A percentile compares a stretch with the other conserved stretches of the same genome.
These are phyloP conservation scores for Dillenia turbinata DNA, from an alignment of 164 flowering plant species.

Conservation along the genomic window DNA sequence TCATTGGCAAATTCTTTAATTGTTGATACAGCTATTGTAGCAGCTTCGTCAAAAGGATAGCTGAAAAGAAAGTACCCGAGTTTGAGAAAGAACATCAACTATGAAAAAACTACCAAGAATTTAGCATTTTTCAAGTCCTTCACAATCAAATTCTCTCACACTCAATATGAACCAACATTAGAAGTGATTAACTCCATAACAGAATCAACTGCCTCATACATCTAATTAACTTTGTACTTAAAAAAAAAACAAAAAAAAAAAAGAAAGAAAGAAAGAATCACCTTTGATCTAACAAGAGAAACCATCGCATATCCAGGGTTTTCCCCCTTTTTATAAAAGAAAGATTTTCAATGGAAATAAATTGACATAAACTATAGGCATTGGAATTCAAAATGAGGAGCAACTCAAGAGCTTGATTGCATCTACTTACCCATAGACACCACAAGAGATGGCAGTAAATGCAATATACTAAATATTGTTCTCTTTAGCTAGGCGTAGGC, in stretches of 20 bases:
- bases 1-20: constrained; percentile 50
- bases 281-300: no score
- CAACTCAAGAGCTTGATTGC: not conserved
- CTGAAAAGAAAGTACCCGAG: constrained; percentile 30
- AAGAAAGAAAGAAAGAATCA: no score
- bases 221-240: no score
- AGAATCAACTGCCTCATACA: no score
- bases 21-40: constrained; percentile 65
- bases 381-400: no score
- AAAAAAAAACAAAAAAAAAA: no score
- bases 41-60: constrained; percentile 88
- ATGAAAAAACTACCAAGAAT: not conserved
- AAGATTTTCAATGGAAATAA: not conserved
- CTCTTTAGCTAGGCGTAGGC: constrained; percentile 70
- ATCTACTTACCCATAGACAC: constrained; percentile 64
- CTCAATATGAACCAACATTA: no score
- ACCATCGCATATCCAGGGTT: no score
- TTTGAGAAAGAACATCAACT: not conserved
- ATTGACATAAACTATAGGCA: not conserved
- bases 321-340: no score
- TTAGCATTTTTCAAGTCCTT: not conserved
- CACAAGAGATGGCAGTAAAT: constrained; percentile 95
- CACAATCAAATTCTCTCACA: no score
- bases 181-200: no score
- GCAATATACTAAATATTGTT: constrained; percentile 78